Evolutionary conservation across 257 asterid genomes (phyloP).

Genomic region (Echites panduratus): DNA sequence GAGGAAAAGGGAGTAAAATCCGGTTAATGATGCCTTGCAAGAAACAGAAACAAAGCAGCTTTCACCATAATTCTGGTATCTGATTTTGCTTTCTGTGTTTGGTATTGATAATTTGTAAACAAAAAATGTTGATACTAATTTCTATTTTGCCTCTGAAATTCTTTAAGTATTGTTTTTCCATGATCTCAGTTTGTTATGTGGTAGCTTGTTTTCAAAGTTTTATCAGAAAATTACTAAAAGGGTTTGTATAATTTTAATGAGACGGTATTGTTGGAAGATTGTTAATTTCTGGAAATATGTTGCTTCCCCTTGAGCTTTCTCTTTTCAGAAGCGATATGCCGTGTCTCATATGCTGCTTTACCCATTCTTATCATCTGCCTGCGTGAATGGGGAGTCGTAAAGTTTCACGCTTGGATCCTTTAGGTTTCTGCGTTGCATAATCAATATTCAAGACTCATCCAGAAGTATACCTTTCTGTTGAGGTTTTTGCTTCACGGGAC

Average conservation of each 20-base stretch:
- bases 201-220: neutral
- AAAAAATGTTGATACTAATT: neutral
- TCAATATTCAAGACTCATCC: too few relatives aligned
- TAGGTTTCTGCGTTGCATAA: neutral
- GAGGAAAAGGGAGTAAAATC: slow-evolving; percentile 27
- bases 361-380: neutral
- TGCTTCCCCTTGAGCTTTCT: slow-evolving; percentile 1
- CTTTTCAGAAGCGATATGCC: neutral
- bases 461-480: neutral
- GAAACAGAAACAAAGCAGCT: slow-evolving; percentile 31
- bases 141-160: neutral
- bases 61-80: slow-evolving; percentile 14
- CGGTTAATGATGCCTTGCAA: slow-evolving; percentile 45
- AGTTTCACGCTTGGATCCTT: too few relatives aligned
- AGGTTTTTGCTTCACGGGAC: too few relatives aligned
- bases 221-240: neutral
- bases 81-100: slow-evolving; percentile 16
- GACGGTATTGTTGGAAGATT: neutral
- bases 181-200: neutral
- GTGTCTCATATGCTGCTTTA: neutral
- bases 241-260: neutral
- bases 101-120: slow-evolving; percentile 11
- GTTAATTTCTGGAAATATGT: neutral
- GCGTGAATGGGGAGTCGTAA: too few relatives aligned
- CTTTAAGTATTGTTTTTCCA: neutral